These are phyloP conservation scores for Asparagopsis taxiformis DNA, from an alignment of 31 red algal genomes.

Conservation along the genomic window DNA sequence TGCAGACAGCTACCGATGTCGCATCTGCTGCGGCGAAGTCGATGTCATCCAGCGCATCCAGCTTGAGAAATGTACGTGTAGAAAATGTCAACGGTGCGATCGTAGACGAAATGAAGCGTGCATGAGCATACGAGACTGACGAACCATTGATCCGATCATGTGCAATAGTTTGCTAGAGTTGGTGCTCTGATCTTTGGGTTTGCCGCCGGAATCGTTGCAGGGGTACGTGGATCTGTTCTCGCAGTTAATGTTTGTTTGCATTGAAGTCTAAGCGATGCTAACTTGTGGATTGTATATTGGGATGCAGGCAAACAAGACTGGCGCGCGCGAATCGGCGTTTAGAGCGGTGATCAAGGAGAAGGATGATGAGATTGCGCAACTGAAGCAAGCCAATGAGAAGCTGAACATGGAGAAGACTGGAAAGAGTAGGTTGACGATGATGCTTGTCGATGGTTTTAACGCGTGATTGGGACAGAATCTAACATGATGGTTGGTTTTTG, in stretches of 20 bases:
- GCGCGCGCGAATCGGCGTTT: slow-evolving; percentile 51
- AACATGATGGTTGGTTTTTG: neutral
- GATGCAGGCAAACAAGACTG: slow-evolving; percentile 23
- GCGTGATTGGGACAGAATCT: neutral
- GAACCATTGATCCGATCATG: too few relatives aligned
- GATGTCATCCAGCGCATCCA: too few relatives aligned
- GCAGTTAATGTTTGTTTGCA: neutral
- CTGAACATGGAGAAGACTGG: slow-evolving; percentile 55
- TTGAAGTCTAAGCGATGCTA: neutral
- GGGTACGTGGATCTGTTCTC: slow-evolving; percentile 23
- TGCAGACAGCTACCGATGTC: too few relatives aligned
- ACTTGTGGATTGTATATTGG: too few relatives aligned
- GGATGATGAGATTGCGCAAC: slow-evolving; percentile 46
- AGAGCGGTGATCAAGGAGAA: slow-evolving; percentile 36
- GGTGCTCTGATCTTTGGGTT: slow-evolving; percentile 45
- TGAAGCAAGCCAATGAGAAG: slow-evolving; percentile 46
- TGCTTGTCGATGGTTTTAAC: neutral
- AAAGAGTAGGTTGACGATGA: slow-evolving; percentile 21
- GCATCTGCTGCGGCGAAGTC: too few relatives aligned
- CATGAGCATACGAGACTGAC: too few relatives aligned
- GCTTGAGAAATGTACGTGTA: too few relatives aligned
- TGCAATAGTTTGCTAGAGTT: slow-evolving; percentile 46
- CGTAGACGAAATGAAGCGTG: too few relatives aligned
- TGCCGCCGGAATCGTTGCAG: slow-evolving; percentile 42
- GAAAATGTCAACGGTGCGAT: too few relatives aligned